phyloP scores from a whole-genome alignment of 192 early-diverging fungal species.

The Coemansia asiatica region DNA sequence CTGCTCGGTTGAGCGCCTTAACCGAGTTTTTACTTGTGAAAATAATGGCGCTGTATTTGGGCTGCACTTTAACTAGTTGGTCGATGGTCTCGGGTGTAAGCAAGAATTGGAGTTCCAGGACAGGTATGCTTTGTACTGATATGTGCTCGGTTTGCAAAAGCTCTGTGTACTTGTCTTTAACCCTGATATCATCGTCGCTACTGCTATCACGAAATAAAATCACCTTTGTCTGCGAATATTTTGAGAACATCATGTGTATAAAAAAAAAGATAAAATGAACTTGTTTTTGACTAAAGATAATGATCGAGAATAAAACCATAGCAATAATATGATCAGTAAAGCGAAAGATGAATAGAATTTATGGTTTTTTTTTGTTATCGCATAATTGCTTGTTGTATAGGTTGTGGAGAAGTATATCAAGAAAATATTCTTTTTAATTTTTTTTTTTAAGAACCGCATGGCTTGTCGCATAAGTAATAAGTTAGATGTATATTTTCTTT shows the following conservation, averaged over 20 bases:
- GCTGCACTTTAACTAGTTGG: not conserved
- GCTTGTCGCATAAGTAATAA: no score
- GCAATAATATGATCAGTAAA: no score
- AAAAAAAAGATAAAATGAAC: not conserved
- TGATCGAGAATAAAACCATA: no score
- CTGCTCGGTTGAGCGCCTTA: slow-evolving; percentile 18
- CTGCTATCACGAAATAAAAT: slow-evolving; percentile 27
- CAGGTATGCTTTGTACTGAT: slow-evolving; percentile 23
- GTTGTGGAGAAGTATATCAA: no score
- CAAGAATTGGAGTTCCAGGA: slow-evolving; percentile 28
- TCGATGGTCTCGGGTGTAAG: slow-evolving; percentile 16
- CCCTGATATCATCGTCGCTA: slow-evolving; percentile 17
- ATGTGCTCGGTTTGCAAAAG: slow-evolving; percentile 20
- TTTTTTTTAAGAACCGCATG: no score
- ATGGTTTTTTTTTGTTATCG: no score
- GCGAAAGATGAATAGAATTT: no score
- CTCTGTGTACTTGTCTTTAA: slow-evolving; percentile 20
- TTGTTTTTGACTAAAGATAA: not conserved
- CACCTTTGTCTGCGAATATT: slow-evolving; percentile 4
- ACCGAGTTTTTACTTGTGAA: slow-evolving; percentile 50
- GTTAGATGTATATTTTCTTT: no score
- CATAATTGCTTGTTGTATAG: no score
- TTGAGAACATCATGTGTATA: not conserved
- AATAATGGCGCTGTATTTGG: slow-evolving; percentile 10
- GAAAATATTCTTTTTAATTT: no score